Conservation (phyloP, 768 basidiomycete species). For the Lactarius indigo region DNA sequence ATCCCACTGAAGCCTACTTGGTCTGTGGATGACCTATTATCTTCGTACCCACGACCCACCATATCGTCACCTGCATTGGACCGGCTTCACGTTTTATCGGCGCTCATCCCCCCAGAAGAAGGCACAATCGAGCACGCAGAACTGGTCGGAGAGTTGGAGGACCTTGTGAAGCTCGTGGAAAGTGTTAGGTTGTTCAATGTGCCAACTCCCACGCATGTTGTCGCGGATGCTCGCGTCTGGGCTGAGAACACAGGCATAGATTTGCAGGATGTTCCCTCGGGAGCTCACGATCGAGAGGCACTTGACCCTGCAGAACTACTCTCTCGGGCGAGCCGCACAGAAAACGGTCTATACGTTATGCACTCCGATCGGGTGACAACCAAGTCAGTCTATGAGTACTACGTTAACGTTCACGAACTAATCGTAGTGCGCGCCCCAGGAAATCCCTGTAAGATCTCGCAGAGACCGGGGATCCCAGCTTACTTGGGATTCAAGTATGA, state of each 20-base stretch:
- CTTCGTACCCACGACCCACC: slow-evolving; percentile 69
- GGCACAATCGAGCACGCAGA: slow-evolving; percentile 49
- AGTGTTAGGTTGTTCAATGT: slow-evolving; percentile 65
- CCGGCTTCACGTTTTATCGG: slow-evolving; percentile 68
- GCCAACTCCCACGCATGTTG: slow-evolving; percentile 19
- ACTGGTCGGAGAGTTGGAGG: slow-evolving; percentile 60
- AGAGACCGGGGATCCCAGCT: not conserved
- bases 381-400: slow-evolving; percentile 9
- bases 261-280: slow-evolving; percentile 21
- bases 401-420: not conserved
- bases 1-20: slow-evolving; percentile 69
- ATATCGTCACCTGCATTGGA: slow-evolving; percentile 55
- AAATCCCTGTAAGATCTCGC: slow-evolving; percentile 28
- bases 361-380: slow-evolving; percentile 37
- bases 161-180: slow-evolving; percentile 73
- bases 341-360: slow-evolving; percentile 59
- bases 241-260: slow-evolving; percentile 38
- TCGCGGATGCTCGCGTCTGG: slow-evolving; percentile 42
- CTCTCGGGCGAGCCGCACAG: slow-evolving; percentile 46
- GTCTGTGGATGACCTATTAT: slow-evolving; percentile 74
- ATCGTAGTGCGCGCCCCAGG: not conserved
- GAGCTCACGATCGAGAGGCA: slow-evolving; percentile 26
- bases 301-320: slow-evolving; percentile 46
- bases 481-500: too few species aligned
- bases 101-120: slow-evolving; percentile 61